A percentile compares a stretch with the other conserved stretches of the same genome.
Conservation (phyloP, 2,329 filamentous ascomycete genomes). For the Scopulariopsis brevicaulis region DNA sequence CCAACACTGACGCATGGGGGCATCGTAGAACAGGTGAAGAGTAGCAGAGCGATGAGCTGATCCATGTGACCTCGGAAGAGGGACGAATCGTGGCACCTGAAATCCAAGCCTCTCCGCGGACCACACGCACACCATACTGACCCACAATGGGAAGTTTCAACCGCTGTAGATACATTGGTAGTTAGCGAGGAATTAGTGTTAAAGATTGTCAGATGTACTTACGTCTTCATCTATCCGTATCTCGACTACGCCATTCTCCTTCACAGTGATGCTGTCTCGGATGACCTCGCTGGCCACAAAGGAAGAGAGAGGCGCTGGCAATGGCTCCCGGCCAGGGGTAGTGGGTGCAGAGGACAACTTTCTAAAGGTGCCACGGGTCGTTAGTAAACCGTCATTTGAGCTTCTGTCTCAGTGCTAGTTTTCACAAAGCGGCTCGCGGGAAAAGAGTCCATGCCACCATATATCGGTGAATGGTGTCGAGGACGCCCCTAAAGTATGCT, state of each 20-base stretch:
- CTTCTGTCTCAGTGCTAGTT: background rate
- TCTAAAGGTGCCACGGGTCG: background rate
- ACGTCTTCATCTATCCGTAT: background rate
- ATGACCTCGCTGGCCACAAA: background rate
- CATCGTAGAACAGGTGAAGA: slow-evolving; percentile 57
- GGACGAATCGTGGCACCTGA: slow-evolving; percentile 50
- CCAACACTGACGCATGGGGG: slow-evolving; percentile 33
- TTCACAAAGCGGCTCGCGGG: background rate
- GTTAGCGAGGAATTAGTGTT: background rate
- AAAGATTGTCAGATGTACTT: background rate
- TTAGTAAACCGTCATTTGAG: background rate
- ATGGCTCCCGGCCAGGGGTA: background rate
- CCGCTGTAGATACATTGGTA: background rate
- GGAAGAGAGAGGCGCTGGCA: background rate
- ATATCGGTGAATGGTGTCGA: background rate
- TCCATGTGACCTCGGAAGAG: slow-evolving; percentile 34
- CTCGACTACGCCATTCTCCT: background rate
- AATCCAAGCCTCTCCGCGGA: slow-evolving; percentile 50
- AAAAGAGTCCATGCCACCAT: background rate
- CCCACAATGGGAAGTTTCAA: slow-evolving; percentile 36
- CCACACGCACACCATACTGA: slow-evolving; percentile 53
- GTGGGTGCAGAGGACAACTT: background rate
- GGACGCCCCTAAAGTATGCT: background rate
- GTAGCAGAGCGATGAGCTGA: slow-evolving; percentile 58
- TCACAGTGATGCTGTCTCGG: background rate